Evolutionary conservation across 2,329 filamentous ascomycete species (phyloP).

Genomic region (Thielaviopsis populi): DNA sequence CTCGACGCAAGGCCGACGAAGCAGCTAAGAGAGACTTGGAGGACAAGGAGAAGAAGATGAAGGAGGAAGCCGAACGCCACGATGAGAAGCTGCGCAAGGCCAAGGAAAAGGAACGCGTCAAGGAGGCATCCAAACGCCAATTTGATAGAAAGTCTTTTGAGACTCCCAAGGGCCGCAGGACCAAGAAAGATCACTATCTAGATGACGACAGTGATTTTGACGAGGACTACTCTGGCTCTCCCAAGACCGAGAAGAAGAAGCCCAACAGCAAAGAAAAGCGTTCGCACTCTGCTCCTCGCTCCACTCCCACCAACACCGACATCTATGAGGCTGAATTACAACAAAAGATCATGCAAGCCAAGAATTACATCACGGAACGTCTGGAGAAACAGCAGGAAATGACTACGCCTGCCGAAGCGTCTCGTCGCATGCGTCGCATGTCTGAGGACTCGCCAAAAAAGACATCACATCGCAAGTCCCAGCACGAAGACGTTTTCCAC

Average conservation of each 20-base stretch:
- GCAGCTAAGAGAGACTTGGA: constrained; percentile 27
- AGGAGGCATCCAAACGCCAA: constrained; percentile 20
- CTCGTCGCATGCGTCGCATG: background rate
- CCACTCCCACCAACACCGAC: background rate
- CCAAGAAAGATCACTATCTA: background rate
- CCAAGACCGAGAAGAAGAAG: background rate
- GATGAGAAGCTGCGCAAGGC: constrained; percentile 26
- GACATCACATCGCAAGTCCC: background rate
- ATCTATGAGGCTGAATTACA: background rate
- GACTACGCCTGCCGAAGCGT: background rate
- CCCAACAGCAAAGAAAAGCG: background rate
- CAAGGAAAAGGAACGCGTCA: constrained; percentile 21
- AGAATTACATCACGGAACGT: background rate
- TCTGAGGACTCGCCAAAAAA: constrained; percentile 9
- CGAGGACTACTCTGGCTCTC: background rate
- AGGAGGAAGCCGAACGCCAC: constrained; percentile 22
- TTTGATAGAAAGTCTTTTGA: constrained; percentile 1
- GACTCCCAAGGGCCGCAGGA: background rate
- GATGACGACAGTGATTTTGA: background rate
- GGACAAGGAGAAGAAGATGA: constrained; percentile 27
- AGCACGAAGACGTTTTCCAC: background rate
- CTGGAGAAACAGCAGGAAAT: background rate
- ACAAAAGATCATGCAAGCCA: background rate
- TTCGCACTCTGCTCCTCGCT: background rate
- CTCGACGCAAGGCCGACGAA: constrained; percentile 20